Conservation (phyloP, 305 asterid species). For the Fraxinus platypoda region DNA sequence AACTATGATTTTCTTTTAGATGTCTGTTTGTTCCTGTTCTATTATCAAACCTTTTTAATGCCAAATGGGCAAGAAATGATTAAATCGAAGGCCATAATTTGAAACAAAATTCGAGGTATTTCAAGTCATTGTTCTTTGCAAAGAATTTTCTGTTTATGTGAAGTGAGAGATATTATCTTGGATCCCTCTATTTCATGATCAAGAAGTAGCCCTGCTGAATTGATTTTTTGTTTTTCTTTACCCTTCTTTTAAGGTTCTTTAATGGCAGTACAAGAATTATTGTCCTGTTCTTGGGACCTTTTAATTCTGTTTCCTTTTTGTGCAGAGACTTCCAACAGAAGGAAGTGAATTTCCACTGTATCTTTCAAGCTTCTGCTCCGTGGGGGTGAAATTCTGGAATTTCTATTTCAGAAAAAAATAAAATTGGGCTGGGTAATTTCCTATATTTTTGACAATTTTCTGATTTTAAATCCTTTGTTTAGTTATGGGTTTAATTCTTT, state of each 20-base stretch:
- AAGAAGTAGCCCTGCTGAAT: conserved; percentile 13
- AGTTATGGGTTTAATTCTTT: conserved; percentile 5
- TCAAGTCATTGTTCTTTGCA: conserved; percentile 42
- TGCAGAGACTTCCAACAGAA: conserved; percentile 28
- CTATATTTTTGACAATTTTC: neutral
- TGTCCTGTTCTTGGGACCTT: conserved; percentile 32
- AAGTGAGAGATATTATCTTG: conserved; percentile 38
- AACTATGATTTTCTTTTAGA: conserved; percentile 2
- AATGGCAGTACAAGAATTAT: conserved; percentile 33
- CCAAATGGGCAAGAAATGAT: conserved; percentile 42
- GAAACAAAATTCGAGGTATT: conserved; percentile 35
- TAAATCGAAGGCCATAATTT: conserved; percentile 27
- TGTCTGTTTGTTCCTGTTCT: conserved; percentile 23
- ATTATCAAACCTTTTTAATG: conserved; percentile 28
- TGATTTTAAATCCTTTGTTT: conserved; percentile 15
- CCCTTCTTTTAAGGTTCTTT: conserved; percentile 29
- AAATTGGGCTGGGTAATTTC: conserved; percentile 26
- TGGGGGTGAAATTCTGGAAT: conserved; percentile 16
- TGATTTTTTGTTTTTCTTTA: conserved; percentile 5
- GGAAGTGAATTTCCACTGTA: conserved; percentile 25
- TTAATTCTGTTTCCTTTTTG: conserved; percentile 32
- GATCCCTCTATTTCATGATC: conserved; percentile 35
- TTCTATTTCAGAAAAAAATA: conserved; percentile 24
- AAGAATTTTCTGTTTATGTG: conserved; percentile 32
- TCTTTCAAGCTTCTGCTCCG: conserved; percentile 20